These are phyloP conservation scores for Tricholomella constricta DNA, from an alignment of 768 basidiomycete species.

Conservation along the genomic window DNA sequence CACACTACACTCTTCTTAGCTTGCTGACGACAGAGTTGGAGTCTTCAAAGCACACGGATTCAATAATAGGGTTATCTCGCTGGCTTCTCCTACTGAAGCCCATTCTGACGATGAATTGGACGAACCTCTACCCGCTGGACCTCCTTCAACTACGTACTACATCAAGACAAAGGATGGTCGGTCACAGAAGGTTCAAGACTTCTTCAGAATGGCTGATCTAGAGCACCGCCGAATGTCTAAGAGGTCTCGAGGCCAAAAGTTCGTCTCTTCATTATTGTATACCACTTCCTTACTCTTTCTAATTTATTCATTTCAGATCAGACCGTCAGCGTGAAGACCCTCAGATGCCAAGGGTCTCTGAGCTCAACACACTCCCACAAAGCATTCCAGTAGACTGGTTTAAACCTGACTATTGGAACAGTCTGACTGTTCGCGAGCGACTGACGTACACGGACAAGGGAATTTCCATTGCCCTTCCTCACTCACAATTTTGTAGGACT, in stretches of 20 bases:
- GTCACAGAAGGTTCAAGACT: background rate
- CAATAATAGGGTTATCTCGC: constrained; percentile 5
- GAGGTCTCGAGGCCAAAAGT: no score
- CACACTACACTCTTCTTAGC: no score
- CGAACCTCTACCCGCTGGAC: no score
- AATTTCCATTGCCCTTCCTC: constrained; percentile 20
- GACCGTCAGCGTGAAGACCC: background rate
- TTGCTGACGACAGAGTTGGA: no score
- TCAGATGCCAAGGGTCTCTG: background rate
- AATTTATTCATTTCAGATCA: background rate
- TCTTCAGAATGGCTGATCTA: constrained; percentile 8
- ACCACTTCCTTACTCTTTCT: no score
- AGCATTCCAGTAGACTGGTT: background rate
- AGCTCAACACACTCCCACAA: background rate
- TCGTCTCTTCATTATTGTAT: no score
- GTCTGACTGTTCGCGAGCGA: constrained; percentile 13
- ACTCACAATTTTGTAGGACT: constrained; percentile 4
- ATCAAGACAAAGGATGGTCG: constrained; percentile 10
- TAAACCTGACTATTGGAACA: background rate
- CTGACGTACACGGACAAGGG: constrained; percentile 11
- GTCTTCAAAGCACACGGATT: constrained; percentile 2
- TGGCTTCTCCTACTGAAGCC: no score
- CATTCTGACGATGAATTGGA: no score
- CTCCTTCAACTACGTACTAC: no score
- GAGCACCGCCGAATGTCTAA: constrained; percentile 9